phyloP scores from a whole-genome alignment of 768 basidiomycete genomes.

The Phylloporus rhodoxanthus region DNA sequence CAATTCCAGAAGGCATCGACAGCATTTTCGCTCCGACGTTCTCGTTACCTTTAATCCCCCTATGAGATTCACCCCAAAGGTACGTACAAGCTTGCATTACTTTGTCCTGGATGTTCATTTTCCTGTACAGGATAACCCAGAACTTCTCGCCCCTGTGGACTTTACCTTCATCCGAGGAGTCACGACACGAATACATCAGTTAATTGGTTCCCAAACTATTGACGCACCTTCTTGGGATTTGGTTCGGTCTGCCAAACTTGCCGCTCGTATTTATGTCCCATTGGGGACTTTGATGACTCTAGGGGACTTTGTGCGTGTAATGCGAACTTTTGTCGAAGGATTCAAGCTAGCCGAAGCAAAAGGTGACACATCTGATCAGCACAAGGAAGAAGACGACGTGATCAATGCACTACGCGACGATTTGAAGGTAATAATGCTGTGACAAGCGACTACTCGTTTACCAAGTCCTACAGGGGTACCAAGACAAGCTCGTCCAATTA shows the following conservation, averaged over 20 bases:
- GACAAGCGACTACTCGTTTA: background rate
- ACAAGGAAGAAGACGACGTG: slow-evolving; percentile 23
- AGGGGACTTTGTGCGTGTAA: slow-evolving; percentile 78
- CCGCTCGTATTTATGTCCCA: slow-evolving; percentile 77
- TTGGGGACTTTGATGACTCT: slow-evolving; percentile 82
- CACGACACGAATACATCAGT: slow-evolving; percentile 58
- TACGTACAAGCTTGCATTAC: slow-evolving; percentile 9
- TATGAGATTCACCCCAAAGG: slow-evolving; percentile 60
- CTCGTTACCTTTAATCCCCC: slow-evolving; percentile 77
- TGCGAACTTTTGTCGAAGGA: slow-evolving; percentile 67
- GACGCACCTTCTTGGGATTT: slow-evolving; percentile 84
- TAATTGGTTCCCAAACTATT: slow-evolving; percentile 71
- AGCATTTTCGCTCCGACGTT: slow-evolving; percentile 85
- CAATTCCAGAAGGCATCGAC: slow-evolving; percentile 54
- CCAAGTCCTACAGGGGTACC: slow-evolving; percentile 49
- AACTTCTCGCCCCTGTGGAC: slow-evolving; percentile 63
- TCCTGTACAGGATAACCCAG: slow-evolving; percentile 52
- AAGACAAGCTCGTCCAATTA: slow-evolving; percentile 59
- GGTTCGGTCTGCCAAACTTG: slow-evolving; percentile 68
- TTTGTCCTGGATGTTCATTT: slow-evolving; percentile 2
- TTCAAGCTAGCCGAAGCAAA: slow-evolving; percentile 47
- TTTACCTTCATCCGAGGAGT: slow-evolving; percentile 52
- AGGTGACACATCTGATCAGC: slow-evolving; percentile 22
- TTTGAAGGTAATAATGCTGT: slow-evolving; percentile 46
- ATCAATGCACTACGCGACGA: slow-evolving; percentile 41